Evolutionary conservation across 352 stramenopile genomes (phyloP).

Genomic region (Pythium aristosporum): DNA sequence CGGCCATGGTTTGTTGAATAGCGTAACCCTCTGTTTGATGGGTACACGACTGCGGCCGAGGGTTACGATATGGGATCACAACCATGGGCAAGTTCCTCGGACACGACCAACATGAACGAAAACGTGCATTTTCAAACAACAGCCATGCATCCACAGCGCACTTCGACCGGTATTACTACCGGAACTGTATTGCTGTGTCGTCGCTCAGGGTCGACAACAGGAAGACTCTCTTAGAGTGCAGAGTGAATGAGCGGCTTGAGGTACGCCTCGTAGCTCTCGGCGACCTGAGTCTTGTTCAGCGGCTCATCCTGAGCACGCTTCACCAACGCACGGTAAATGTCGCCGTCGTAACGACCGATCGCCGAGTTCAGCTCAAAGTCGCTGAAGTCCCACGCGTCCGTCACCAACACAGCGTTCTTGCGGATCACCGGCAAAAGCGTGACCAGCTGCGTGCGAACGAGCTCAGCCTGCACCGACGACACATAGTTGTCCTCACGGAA

Average conservation of each 20-base stretch:
- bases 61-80: no score
- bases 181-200: no score
- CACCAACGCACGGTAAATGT: slow-evolving; percentile 65
- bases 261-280: slow-evolving; percentile 57
- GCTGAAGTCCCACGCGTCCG: slow-evolving; percentile 40
- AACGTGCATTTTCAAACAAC: no score
- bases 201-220: no score
- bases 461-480: slow-evolving; percentile 40
- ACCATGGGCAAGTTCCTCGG: no score
- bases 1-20: neutral
- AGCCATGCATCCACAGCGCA: no score
- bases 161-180: no score
- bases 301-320: slow-evolving; percentile 46
- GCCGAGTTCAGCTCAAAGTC: slow-evolving; percentile 71
- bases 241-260: slow-evolving; percentile 37
- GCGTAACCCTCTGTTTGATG: neutral
- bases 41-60: neutral
- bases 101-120: no score
- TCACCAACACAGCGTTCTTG: slow-evolving; percentile 48
- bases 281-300: slow-evolving; percentile 56
- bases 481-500: slow-evolving; percentile 63
- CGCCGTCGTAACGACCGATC: slow-evolving; percentile 72
- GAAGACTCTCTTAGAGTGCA: slow-evolving; percentile 13
- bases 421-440: slow-evolving; percentile 38
- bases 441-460: slow-evolving; percentile 35